Conservation (phyloP, 2,329 filamentous ascomycete species). For the Graphilbum sp. region DNA sequence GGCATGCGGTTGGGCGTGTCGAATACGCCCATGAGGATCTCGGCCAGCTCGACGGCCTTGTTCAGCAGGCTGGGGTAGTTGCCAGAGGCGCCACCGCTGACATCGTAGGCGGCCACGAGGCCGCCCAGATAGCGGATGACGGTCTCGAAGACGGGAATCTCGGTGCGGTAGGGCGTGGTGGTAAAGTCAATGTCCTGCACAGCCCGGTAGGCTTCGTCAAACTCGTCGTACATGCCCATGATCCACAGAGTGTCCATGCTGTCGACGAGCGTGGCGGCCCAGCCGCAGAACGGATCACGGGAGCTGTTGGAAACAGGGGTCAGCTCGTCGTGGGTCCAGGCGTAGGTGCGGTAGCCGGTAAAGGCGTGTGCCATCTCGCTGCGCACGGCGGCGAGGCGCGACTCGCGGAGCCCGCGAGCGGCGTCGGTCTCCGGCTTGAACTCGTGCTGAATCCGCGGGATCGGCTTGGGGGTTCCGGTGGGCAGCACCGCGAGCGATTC, state of each 20-base stretch:
- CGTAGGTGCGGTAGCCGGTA: slow-evolving; percentile 63
- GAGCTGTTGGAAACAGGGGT: slow-evolving; percentile 50
- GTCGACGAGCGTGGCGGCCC: slow-evolving; percentile 80
- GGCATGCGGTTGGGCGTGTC: slow-evolving; percentile 94
- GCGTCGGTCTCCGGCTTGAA: slow-evolving; percentile 49
- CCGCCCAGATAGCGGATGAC: slow-evolving; percentile 85
- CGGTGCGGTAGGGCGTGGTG: slow-evolving; percentile 37
- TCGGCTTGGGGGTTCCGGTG: slow-evolving; percentile 47
- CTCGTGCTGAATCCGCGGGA: slow-evolving; percentile 61
- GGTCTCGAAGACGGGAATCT: slow-evolving; percentile 86
- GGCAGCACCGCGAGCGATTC: slow-evolving; percentile 63
- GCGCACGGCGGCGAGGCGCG: slow-evolving; percentile 51
- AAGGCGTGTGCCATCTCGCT: slow-evolving; percentile 64
- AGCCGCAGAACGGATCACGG: slow-evolving; percentile 76
- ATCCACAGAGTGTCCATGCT: slow-evolving; percentile 74
- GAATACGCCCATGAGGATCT: slow-evolving; percentile 68
- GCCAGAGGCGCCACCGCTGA: slow-evolving; percentile 45
- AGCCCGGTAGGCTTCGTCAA: slow-evolving; percentile 57
- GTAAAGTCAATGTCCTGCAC: slow-evolving; percentile 72
- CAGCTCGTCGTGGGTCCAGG: slow-evolving; percentile 79
- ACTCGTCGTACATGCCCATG: slow-evolving; percentile 63
- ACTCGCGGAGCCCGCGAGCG: slow-evolving; percentile 43
- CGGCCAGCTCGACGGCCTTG: slow-evolving; percentile 65
- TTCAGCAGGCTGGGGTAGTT: slow-evolving; percentile 51
- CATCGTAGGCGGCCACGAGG: slow-evolving; percentile 70